phyloP scores from a whole-genome alignment of 345 rosid species.

The Eucalyptus curtisii region DNA sequence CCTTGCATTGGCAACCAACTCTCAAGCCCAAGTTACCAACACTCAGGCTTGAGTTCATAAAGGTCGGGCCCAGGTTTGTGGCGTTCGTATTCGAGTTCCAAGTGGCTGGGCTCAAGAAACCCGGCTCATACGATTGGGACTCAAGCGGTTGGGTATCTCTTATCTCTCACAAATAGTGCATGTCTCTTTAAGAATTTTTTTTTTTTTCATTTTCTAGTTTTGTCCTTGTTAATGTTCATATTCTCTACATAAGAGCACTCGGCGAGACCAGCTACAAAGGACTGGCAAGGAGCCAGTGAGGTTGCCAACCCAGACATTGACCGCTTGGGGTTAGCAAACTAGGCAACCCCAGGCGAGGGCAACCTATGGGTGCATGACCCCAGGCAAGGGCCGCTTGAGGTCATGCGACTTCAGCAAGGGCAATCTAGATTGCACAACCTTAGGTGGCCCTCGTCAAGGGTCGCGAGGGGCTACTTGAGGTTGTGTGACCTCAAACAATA shows the following conservation, averaged over 20 bases:
- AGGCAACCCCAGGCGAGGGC: fast-evolving
- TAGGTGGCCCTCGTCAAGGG: neutral
- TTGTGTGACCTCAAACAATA: neutral
- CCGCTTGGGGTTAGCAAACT: neutral
- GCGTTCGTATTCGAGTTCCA: neutral
- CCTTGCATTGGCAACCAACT: neutral
- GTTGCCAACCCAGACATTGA: neutral
- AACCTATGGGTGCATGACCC: too few species aligned
- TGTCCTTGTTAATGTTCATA: neutral
- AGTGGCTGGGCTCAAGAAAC: neutral
- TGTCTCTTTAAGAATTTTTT: neutral
- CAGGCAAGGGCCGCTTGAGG: too few species aligned
- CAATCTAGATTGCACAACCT: neutral
- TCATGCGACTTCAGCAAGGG: fast-evolving
- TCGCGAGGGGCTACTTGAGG: neutral
- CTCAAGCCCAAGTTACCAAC: neutral
- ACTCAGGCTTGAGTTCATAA: neutral
- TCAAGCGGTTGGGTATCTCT: neutral
- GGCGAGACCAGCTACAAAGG: neutral
- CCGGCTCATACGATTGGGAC: fast-evolving
- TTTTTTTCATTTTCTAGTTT: neutral
- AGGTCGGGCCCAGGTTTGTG: fast-evolving
- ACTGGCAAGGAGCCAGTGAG: fast-evolving
- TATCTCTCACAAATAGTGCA: neutral
- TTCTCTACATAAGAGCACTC: neutral